Conservation (phyloP, 805 yeast genomes). For the Debaryomyces tyrocola region DNA sequence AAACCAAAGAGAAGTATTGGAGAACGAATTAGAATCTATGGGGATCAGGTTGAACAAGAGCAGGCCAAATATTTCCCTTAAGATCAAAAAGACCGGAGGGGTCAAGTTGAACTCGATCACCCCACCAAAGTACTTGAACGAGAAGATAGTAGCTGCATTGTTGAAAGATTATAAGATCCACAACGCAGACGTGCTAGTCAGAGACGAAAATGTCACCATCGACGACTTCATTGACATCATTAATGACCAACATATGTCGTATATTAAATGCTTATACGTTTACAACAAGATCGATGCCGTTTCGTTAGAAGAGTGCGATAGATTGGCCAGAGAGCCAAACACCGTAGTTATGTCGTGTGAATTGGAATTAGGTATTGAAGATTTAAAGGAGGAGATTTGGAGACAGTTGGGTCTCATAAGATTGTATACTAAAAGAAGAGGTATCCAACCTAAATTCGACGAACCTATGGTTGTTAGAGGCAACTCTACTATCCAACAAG, state of each 20-base stretch:
- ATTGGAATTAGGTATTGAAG: constrained; percentile 80
- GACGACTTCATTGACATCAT: constrained; percentile 91
- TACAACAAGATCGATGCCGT: constrained; percentile 96
- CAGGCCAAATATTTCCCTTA: constrained; percentile 78
- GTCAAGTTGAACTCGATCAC: constrained; percentile 76
- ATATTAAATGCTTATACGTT: constrained; percentile 88
- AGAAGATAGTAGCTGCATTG: constrained; percentile 72
- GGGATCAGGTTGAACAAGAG: constrained; percentile 86
- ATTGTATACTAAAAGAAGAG: constrained; percentile 86
- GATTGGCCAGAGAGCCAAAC: constrained; percentile 88
- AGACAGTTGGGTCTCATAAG: constrained; percentile 76
- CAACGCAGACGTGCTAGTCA: constrained; percentile 87
- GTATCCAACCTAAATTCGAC: constrained; percentile 71
- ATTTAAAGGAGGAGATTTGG: constrained; percentile 93
- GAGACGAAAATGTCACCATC: constrained; percentile 86
- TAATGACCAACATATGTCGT: constrained; percentile 83
- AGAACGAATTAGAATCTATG: constrained; percentile 86
- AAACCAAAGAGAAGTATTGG: constrained; percentile 84
- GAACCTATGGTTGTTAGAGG: constrained; percentile 92
- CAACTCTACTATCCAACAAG: constrained; percentile 75
- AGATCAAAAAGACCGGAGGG: constrained; percentile 86
- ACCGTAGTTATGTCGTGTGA: constrained; percentile 95
- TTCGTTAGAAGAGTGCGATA: constrained; percentile 88
- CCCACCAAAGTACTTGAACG: constrained; percentile 82
- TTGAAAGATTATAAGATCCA: constrained; percentile 86